Conservation (phyloP, 106 monocot genomes). For the Dendrobium huoshanense region DNA sequence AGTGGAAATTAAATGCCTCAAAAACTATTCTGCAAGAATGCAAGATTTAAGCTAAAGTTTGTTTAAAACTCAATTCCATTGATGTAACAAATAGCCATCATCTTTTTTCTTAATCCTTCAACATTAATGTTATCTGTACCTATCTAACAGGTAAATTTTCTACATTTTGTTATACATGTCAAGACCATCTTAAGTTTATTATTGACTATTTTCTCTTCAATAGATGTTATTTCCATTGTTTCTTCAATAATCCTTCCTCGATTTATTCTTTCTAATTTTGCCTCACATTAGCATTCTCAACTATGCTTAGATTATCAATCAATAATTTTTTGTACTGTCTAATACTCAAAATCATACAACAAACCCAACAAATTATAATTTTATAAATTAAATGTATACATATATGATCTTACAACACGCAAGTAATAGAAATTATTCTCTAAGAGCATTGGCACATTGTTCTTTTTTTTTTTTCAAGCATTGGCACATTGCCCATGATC, state of each 20-base stretch:
- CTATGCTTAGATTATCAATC: neutral
- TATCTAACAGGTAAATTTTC: neutral
- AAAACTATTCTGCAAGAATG: neutral
- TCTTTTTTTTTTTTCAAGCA: neutral
- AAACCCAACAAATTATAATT: neutral
- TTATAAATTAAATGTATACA: neutral
- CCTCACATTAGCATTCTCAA: neutral
- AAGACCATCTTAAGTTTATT: neutral
- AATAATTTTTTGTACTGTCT: neutral
- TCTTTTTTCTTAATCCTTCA: neutral
- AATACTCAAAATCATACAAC: neutral
- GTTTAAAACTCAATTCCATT: neutral
- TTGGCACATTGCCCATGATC: neutral
- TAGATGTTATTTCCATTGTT: neutral
- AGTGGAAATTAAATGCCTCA: neutral
- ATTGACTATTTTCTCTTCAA: neutral
- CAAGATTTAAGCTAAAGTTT: neutral
- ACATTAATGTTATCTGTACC: neutral
- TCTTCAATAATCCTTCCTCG: neutral
- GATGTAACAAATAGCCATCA: neutral
- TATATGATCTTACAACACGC: neutral
- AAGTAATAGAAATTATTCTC: neutral
- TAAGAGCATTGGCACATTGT: neutral
- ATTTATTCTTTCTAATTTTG: neutral
- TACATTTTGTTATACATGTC: neutral